Conservation (phyloP, 78 protist genomes). For the slime mould (Dictyostelium discoideum) region dicty_2.7 NC_007090.3:359001-359500, state of each 20-base stretch:
- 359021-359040: background rate
- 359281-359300: conserved; percentile 32
- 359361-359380: conserved; percentile 33
- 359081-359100: background rate
- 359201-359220: too few relatives aligned
- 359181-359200: too few relatives aligned
- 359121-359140: background rate
- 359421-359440: conserved; percentile 82
- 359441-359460: conserved; percentile 57
- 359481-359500: conserved; percentile 80
- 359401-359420: conserved; percentile 65
- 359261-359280: conserved; percentile 17
- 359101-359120: background rate
- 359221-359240: too few relatives aligned
- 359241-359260: background rate
- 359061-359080: background rate
- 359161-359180: background rate
- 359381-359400: conserved; percentile 44
- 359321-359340: conserved; percentile 25
- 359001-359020: background rate
- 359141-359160: conserved; percentile 2
- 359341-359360: background rate
- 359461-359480: conserved; percentile 62
- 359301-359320: conserved; percentile 32
- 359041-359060: conserved; percentile 51